Conservation (phyloP, 148 eudicot genomes). For the Rhododendron williamsianum region DNA sequence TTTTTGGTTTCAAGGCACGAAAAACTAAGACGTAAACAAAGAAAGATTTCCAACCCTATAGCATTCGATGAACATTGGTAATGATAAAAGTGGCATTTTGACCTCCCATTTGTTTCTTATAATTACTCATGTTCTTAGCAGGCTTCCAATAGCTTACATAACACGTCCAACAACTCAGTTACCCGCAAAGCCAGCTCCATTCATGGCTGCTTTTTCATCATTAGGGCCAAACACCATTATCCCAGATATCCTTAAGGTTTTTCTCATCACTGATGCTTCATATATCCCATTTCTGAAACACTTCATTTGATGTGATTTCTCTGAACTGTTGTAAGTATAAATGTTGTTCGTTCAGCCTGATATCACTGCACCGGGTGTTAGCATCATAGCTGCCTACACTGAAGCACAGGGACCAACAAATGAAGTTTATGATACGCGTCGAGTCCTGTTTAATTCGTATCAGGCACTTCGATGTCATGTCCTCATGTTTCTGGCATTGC, state of each 20-base stretch:
- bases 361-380: constrained; percentile 91
- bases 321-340: background rate
- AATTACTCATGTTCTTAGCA: constrained; percentile 12
- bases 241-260: constrained; percentile 85
- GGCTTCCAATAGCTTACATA: constrained; percentile 54
- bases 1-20: background rate
- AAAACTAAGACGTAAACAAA: background rate
- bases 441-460: constrained; percentile 61
- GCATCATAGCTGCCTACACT: constrained; percentile 79
- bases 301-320: background rate
- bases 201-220: constrained; percentile 96
- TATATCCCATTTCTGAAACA: background rate
- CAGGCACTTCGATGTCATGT: constrained; percentile 97
- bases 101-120: background rate
- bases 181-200: constrained; percentile 66
- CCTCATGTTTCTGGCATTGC: constrained; percentile 84
- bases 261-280: constrained; percentile 9
- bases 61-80: background rate
- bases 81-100: background rate
- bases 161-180: constrained; percentile 48
- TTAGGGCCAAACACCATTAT: constrained; percentile 61
- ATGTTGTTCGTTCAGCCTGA: constrained; percentile 63
- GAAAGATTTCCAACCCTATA: background rate
- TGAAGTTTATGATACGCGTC: constrained; percentile 60
- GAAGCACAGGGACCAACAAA: constrained; percentile 82